phyloP scores from a whole-genome alignment of 305 asterid species.

The Rubia balearica region DNA sequence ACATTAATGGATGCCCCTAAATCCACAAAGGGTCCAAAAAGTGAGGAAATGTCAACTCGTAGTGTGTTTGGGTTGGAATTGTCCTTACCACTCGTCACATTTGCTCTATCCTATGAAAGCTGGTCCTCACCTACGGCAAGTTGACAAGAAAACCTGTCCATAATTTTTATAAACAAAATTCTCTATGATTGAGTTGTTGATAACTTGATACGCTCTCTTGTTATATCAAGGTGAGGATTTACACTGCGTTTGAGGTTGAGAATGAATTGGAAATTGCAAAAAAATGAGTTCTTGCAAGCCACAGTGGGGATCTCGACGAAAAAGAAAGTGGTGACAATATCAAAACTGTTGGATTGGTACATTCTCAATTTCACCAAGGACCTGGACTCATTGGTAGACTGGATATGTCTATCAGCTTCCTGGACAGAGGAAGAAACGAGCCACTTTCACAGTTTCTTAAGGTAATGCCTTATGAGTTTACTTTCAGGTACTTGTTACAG shows the following conservation, averaged over 20 bases:
- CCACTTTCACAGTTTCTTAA: slow-evolving; percentile 36
- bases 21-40: slow-evolving; percentile 35
- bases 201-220: not conserved
- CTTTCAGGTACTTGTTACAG: slow-evolving; percentile 61
- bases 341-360: slow-evolving; percentile 69
- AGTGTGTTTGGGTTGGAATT: slow-evolving; percentile 55
- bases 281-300: slow-evolving; percentile 57
- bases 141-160: not conserved
- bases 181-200: not conserved
- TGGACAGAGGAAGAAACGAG: slow-evolving; percentile 40
- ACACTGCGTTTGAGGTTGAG: slow-evolving; percentile 56
- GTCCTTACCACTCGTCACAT: slow-evolving; percentile 69
- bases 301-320: slow-evolving; percentile 49
- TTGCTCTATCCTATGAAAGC: slow-evolving; percentile 80
- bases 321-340: slow-evolving; percentile 43
- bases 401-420: slow-evolving; percentile 68
- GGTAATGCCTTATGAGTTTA: slow-evolving; percentile 60
- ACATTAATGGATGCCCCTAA: no score
- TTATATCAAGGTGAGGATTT: slow-evolving; percentile 49
- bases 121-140: slow-evolving; percentile 88
- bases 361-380: slow-evolving; percentile 72
- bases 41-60: slow-evolving; percentile 42
- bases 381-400: slow-evolving; percentile 53
- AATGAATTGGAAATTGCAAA: slow-evolving; percentile 59
- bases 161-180: not conserved